These are phyloP conservation scores for Aquanectria penicillioides DNA, from an alignment of 2,329 filamentous ascomycete genomes.

Conservation along the genomic window DNA sequence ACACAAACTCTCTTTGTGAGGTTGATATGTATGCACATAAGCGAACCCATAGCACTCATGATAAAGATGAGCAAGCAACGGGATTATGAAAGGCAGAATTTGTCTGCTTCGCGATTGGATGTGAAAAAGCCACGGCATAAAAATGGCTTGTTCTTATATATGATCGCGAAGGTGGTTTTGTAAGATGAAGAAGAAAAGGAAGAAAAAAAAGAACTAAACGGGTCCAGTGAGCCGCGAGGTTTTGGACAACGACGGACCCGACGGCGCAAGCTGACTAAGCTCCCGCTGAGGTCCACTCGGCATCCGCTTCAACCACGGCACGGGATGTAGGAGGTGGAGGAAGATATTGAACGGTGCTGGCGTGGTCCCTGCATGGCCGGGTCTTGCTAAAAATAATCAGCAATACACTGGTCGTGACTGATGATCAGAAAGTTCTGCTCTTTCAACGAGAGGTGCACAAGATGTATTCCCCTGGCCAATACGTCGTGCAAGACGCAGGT, in stretches of 20 bases:
- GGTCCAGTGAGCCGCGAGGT: constrained; percentile 19
- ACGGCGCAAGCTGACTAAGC: constrained; percentile 36
- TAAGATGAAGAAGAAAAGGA: constrained; percentile 56
- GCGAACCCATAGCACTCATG: constrained; percentile 68
- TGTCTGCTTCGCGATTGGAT: constrained; percentile 63
- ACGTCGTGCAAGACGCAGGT: constrained; percentile 1
- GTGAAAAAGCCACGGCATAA: constrained; percentile 56
- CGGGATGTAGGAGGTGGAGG: too few relatives aligned
- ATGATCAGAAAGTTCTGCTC: too few relatives aligned
- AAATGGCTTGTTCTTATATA: constrained; percentile 46
- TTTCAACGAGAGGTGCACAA: too few relatives aligned
- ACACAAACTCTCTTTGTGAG: background rate
- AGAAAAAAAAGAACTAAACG: constrained; percentile 18
- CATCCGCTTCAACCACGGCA: too few relatives aligned
- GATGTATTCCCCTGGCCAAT: background rate
- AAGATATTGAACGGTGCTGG: too few relatives aligned
- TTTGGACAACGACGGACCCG: constrained; percentile 18
- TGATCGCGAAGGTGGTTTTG: constrained; percentile 54
- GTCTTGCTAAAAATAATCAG: too few relatives aligned
- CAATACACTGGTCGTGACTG: too few relatives aligned
- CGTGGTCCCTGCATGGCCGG: too few relatives aligned
- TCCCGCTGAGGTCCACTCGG: too few relatives aligned
- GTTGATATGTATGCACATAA: constrained; percentile 66
- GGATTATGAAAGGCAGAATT: constrained; percentile 69
- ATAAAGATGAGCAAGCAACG: constrained; percentile 56